Evolutionary conservation across 257 asterid species (phyloP).

Genomic region (Solanum paucissectum): DNA sequence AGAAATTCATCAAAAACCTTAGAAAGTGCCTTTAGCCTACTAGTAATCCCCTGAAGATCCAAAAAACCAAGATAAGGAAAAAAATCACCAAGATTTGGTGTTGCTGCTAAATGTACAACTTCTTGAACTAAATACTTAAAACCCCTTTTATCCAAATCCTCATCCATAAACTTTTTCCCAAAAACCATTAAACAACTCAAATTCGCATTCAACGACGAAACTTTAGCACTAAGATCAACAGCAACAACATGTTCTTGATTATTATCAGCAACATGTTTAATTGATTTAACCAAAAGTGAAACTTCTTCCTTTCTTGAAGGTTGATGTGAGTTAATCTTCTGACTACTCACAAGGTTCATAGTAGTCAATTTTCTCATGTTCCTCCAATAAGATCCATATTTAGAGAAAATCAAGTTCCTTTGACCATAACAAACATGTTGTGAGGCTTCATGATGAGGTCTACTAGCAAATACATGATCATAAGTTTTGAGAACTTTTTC

Average conservation of each 20-base stretch:
- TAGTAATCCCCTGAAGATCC: slow-evolving; percentile 13
- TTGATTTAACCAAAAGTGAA: not conserved
- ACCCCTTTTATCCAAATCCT: slow-evolving; percentile 1
- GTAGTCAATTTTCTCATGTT: slow-evolving; percentile 8
- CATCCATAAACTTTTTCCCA: slow-evolving; percentile 13
- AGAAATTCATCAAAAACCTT: slow-evolving; percentile 6
- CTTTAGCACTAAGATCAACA: slow-evolving; percentile 8
- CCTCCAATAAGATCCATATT: slow-evolving; percentile 14
- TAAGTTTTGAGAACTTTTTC: slow-evolving; percentile 10
- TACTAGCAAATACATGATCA: slow-evolving; percentile 9
- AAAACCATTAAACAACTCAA: slow-evolving; percentile 16
- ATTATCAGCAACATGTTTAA: not conserved
- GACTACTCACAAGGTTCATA: slow-evolving; percentile 1
- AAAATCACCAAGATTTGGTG: slow-evolving; percentile 14
- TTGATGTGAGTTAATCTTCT: slow-evolving; percentile 1
- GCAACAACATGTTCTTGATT: not conserved
- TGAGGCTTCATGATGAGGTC: slow-evolving; percentile 4
- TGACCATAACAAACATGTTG: slow-evolving; percentile 1
- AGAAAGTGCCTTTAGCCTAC: not conserved
- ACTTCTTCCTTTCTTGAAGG: slow-evolving; percentile 15
- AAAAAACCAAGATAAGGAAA: slow-evolving; percentile 10
- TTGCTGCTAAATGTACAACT: not conserved
- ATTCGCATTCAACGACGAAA: slow-evolving; percentile 1
- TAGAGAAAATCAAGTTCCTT: not conserved
- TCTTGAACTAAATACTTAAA: slow-evolving; percentile 8